Percentiles rank a stretch among this genome's conserved stretches.
Conservation (phyloP, 306 rosid genomes). For the Dalbergia cochinchinensis region DNA sequence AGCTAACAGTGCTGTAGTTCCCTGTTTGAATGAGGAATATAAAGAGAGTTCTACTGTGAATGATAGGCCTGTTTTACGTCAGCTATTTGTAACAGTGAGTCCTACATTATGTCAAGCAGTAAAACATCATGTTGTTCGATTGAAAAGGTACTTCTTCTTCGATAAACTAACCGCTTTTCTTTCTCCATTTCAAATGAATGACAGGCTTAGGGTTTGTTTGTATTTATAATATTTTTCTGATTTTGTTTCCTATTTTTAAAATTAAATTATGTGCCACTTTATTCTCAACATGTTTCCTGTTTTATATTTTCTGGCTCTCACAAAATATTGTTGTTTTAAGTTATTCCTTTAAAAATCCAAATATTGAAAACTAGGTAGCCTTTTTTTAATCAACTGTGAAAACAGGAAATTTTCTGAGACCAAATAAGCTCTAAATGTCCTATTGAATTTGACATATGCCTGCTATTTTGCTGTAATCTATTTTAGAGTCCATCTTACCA, state of each 20-base stretch:
- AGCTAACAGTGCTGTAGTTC: not conserved
- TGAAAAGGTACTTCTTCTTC: conserved; percentile 65
- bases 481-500: not conserved
- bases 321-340: too few relatives aligned
- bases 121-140: conserved; percentile 66
- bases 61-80: conserved; percentile 53
- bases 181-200: conserved; percentile 2
- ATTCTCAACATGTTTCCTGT: too few relatives aligned
- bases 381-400: too few relatives aligned
- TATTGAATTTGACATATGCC: conserved; percentile 1
- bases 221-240: too few relatives aligned
- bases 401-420: too few relatives aligned
- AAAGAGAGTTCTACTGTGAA: conserved; percentile 37
- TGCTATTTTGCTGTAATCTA: not conserved
- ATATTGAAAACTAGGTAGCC: too few relatives aligned
- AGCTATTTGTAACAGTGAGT: conserved; percentile 84
- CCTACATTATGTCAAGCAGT: conserved; percentile 79
- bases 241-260: too few relatives aligned
- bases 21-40: conserved; percentile 35
- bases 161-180: not conserved
- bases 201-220: too few relatives aligned
- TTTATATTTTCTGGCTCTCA: too few relatives aligned
- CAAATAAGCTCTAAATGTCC: not conserved
- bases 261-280: too few relatives aligned
- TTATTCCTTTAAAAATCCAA: too few relatives aligned